phyloP scores from a whole-genome alignment of 257 asterid species.

The Scutellaria barbata region DNA sequence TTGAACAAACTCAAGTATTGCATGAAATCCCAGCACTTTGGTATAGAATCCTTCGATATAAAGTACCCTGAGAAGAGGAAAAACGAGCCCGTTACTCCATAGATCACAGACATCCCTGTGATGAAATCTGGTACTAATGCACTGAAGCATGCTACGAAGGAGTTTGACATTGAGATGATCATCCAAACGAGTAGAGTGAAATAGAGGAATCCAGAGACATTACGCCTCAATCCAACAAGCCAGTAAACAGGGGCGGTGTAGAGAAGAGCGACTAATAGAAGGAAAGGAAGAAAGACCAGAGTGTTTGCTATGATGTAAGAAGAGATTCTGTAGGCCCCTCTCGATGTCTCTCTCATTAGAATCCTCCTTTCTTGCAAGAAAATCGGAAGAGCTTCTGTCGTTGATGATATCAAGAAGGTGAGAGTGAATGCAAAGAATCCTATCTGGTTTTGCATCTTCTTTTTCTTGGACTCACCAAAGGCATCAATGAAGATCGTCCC shows the following conservation, averaged over 20 bases:
- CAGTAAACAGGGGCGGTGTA: constrained; percentile 66
- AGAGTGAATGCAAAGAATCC: constrained; percentile 84
- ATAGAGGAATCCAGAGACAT: constrained; percentile 49
- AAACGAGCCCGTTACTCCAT: constrained; percentile 63
- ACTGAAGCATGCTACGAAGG: constrained; percentile 73
- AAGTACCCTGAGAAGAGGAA: constrained; percentile 88
- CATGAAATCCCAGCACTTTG: constrained; percentile 68
- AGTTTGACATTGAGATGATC: constrained; percentile 62
- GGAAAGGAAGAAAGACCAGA: constrained; percentile 72
- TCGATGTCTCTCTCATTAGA: constrained; percentile 65
- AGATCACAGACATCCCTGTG: constrained; percentile 64
- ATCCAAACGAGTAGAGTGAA: constrained; percentile 68
- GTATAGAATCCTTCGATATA: constrained; percentile 60
- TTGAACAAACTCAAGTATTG: constrained; percentile 71
- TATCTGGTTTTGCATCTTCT: constrained; percentile 56
- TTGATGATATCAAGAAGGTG: constrained; percentile 70
- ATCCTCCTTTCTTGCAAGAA: constrained; percentile 76
- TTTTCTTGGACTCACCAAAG: constrained; percentile 38
- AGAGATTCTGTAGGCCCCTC: constrained; percentile 76
- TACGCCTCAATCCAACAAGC: constrained; percentile 65
- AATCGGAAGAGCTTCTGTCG: constrained; percentile 88
- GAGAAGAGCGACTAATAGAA: constrained; percentile 58
- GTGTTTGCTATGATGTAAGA: constrained; percentile 71
- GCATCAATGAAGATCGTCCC: constrained; percentile 65
- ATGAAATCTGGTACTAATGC: constrained; percentile 66